These are phyloP conservation scores for Gossypium longicalyx DNA, from an alignment of 345 rosid species.

Conservation along the genomic window DNA sequence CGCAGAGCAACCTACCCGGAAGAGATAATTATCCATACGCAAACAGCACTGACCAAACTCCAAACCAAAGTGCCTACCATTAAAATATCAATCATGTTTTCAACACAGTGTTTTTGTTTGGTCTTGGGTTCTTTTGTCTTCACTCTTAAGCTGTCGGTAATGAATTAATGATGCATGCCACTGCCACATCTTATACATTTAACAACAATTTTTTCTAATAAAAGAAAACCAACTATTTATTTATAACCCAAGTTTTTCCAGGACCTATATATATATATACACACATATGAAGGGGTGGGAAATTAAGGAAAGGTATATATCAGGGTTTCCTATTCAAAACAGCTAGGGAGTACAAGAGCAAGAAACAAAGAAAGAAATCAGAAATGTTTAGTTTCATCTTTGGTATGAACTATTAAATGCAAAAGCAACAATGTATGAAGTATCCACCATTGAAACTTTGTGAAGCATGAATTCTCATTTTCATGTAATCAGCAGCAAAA, in stretches of 20 bases:
- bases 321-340: neutral
- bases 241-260: neutral
- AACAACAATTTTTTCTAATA: neutral
- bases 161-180: neutral
- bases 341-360: neutral
- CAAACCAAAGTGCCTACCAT: neutral
- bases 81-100: neutral
- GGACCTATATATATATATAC: neutral
- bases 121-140: neutral
- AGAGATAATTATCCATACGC: constrained; percentile 6
- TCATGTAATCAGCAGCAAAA: too few species aligned
- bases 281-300: neutral
- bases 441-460: too few species aligned
- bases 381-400: neutral
- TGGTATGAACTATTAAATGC: neutral
- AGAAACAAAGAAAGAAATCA: neutral
- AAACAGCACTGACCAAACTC: neutral
- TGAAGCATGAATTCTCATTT: too few species aligned
- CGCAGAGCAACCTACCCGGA: neutral
- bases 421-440: too few species aligned
- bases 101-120: neutral
- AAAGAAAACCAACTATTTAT: too few species aligned
- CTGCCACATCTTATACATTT: neutral
- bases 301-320: neutral
- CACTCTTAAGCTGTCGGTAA: neutral